Base-by-base conservation (phyloP, 441 rosid genomes). In the Sinapis alba region DNA sequence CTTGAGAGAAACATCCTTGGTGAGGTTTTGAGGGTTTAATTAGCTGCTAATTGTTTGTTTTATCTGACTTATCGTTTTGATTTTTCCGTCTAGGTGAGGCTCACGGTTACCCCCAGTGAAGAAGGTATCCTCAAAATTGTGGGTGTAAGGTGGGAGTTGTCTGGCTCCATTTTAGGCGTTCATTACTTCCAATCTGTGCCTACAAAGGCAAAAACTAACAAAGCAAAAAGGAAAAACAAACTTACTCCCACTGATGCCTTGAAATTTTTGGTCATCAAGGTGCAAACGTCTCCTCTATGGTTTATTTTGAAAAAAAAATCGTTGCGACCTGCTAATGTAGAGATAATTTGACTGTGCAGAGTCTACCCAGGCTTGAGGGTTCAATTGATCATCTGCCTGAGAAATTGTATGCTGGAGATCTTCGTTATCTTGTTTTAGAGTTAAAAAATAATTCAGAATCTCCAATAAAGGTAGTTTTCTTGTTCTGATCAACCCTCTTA, bases 141-240 rank as follows among this genome's bases (percentile, higher is more conserved):
- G 19, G 98, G 99, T 62, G 88, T 96, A 65, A 88, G 90, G 76
- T 96, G 99, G 99, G 92, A 91, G 82, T 75, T 96, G 69, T 90
- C 96, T 63, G 93, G 92, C 79, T 94, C 90, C 61, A 85, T 94
- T 26, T 82, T 83, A 79, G 95, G 99, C 75, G 87, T 84, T 51
- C 85, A 84, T 74, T 85, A 86, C 75, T 96, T 96, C 71, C 89
- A 83, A 28, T 75, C 86, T 57, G 79, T 80, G 83, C 76, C 81
- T 71, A 73, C 72, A 69, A 86, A 84, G 80, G 86, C 83, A 84
- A 85, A 84, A 82, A 73, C 71, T 78, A 56, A 79, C 30, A 86
- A 74, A 69, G 87, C 86, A 84, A 84, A 83, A 83, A 80, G 76
- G 84, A 90, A 86, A 78, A 72, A 79, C 59, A 85, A 86, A 76